Conservation (phyloP, 2,329 filamentous ascomycete species). For the Diaporthe eres region DNA sequence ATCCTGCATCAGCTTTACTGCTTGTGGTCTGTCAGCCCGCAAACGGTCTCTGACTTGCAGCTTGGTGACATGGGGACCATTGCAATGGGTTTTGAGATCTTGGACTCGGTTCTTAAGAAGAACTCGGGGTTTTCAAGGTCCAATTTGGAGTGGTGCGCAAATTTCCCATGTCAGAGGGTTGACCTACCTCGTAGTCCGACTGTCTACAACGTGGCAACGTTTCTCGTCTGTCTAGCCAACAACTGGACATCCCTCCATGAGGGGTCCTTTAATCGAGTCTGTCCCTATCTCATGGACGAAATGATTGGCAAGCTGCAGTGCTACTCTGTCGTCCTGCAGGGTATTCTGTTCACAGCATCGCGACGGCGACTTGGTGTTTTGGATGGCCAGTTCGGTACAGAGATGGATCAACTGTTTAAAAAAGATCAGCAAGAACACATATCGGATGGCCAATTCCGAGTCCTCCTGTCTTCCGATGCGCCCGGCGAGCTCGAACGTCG, state of each 20-base stretch:
- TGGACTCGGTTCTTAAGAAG: slow-evolving; percentile 55
- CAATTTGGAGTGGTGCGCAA: slow-evolving; percentile 52
- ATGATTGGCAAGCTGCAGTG: slow-evolving; percentile 50
- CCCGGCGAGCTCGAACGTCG: slow-evolving; percentile 39
- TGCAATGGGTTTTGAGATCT: slow-evolving; percentile 52
- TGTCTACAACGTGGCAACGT: slow-evolving; percentile 56
- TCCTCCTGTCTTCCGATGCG: slow-evolving; percentile 3
- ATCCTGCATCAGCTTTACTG: slow-evolving; percentile 77
- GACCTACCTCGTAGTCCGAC: slow-evolving; percentile 42
- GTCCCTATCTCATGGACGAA: slow-evolving; percentile 53
- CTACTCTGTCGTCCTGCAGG: slow-evolving; percentile 48
- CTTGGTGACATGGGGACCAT: slow-evolving; percentile 42
- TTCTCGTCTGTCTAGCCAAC: slow-evolving; percentile 58
- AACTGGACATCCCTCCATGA: slow-evolving; percentile 55
- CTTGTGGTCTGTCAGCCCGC: slow-evolving; percentile 59
- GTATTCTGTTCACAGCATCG: slow-evolving; percentile 49
- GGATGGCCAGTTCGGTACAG: slow-evolving; percentile 39
- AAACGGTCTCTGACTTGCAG: background rate
- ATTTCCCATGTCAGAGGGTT: slow-evolving; percentile 51
- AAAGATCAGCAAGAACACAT: slow-evolving; percentile 45
- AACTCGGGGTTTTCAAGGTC: slow-evolving; percentile 51
- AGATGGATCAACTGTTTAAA: slow-evolving; percentile 46
- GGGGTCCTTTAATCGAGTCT: slow-evolving; percentile 41
- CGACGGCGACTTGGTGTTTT: slow-evolving; percentile 46
- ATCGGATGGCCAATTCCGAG: slow-evolving; percentile 10